Base-by-base conservation (phyloP, 176 grass and related monocot genomes). In the Oryza punctata region DNA sequence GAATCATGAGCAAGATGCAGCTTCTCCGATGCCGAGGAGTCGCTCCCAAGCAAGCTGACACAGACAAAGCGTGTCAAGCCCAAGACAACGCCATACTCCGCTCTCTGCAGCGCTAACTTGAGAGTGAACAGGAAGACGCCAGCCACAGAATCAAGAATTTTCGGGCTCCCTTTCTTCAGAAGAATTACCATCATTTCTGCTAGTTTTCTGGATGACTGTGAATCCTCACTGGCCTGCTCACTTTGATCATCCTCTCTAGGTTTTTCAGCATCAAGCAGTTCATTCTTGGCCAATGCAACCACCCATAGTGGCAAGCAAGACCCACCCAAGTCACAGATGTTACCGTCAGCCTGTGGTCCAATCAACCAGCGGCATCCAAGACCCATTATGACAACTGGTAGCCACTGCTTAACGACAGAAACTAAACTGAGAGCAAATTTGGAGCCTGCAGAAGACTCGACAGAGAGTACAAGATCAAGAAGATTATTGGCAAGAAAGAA, bases 401-500 rank as follows among this genome's bases (percentile, higher is more conserved):
- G 80, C 96, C 96, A 98, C 73, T 84, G 76, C 72, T 95, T 95
- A 32, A 88, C 82, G 83, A 71, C 59, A 41, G 96, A 89, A 82
- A 87, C 37, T 21, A 93, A 63, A 69, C 73, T 21, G 47, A 77
- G 67, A 24, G 91, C 89, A 88, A 66, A 88, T 78, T 72, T 93
- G 1, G 82, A 73, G 65, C 93, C 96, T 65, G 77, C 16, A 41
- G 78, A 89, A 18, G 79, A 90, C 75, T 93, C 93, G 4, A 91
- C 47, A 80, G 82, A 83, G 26, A 87, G 76, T 71, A 93, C 25
- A 35, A 98, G 72, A 79, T 98, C 92, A 80, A 98, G 91, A 88
- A 98, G 92, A 87, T 89, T 61, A 88, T 93, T 98, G 21, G 93
- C 83, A 79, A 98, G 89, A 79, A 81, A 73, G 60, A 95, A 98